Percentiles rank a stretch among this genome's conserved stretches.
Evolutionary conservation across 805 yeast species (phyloP).

Genomic region (Zygosaccharomyces lentus): DNA sequence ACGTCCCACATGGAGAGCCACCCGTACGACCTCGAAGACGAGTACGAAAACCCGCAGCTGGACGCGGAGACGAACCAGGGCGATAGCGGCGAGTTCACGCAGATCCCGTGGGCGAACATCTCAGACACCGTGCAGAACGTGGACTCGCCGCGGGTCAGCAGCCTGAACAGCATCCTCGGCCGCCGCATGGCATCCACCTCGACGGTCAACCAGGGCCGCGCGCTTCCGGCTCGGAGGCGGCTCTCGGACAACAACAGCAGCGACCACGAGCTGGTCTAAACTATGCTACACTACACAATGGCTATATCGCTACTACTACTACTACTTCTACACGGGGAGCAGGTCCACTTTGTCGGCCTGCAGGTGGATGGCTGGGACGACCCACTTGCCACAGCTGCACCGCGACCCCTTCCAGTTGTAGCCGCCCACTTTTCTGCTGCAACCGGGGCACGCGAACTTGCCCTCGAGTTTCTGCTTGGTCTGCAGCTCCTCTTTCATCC

Average conservation of each 20-base stretch:
- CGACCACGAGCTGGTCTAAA: constrained; percentile 10
- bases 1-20: constrained; percentile 21
- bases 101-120: constrained; percentile 15
- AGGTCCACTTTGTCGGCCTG: constrained; percentile 79
- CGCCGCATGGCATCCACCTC: constrained; percentile 5
- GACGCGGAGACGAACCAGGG: constrained; percentile 36
- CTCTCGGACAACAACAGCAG: constrained; percentile 11
- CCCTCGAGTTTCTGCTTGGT: constrained; percentile 76
- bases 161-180: constrained; percentile 12
- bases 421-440: constrained; percentile 81
- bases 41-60: constrained; percentile 36
- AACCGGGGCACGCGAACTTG: constrained; percentile 77
- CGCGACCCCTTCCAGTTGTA: constrained; percentile 93
- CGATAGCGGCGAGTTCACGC: constrained; percentile 16
- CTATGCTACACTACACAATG: background rate
- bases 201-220: constrained; percentile 18
- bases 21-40: constrained; percentile 24
- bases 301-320: background rate
- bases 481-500: constrained; percentile 84
- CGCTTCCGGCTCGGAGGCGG: constrained; percentile 8
- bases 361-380: constrained; percentile 83
- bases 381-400: constrained; percentile 95
- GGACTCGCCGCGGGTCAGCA: constrained; percentile 14
- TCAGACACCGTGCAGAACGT: constrained; percentile 19
- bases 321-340: constrained; percentile 18